Percentiles rank a stretch among this genome's conserved stretches.
Conservation (phyloP, 768 basidiomycete genomes). For the Lactarius deliciosus region DNA sequence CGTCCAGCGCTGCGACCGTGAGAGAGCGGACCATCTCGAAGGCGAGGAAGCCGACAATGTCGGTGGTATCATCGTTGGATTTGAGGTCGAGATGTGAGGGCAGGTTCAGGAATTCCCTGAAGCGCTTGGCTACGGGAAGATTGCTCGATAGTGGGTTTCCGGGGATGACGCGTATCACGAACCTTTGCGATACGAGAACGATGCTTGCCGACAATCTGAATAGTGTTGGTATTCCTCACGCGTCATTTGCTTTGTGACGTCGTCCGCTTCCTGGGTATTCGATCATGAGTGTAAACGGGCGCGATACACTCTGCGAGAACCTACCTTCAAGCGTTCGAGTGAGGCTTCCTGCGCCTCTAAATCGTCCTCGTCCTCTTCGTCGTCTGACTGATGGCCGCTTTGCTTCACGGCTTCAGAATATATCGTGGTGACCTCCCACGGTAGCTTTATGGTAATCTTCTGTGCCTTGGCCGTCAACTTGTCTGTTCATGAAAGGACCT, state of each 20-base stretch:
- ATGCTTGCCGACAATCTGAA: constrained; percentile 94
- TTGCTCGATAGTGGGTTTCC: background rate
- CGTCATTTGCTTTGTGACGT: constrained; percentile 93
- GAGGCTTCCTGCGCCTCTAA: constrained; percentile 94
- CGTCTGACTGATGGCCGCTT: constrained; percentile 63
- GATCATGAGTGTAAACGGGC: background rate
- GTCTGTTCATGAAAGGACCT: constrained; percentile 43
- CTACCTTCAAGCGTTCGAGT: constrained; percentile 78
- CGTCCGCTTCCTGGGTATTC: constrained; percentile 77
- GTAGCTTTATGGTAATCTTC: constrained; percentile 92
- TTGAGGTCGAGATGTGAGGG: constrained; percentile 84
- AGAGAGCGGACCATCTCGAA: constrained; percentile 97
- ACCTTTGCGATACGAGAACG: constrained; percentile 98
- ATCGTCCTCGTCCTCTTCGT: constrained; percentile 95
- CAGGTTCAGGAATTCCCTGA: constrained; percentile 91
- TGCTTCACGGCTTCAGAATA: constrained; percentile 76
- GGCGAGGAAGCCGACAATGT: constrained; percentile 95
- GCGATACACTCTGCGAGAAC: background rate
- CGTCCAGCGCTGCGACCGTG: constrained; percentile 81
- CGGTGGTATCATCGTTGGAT: constrained; percentile 90
- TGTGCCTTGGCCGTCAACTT: constrained; percentile 81
- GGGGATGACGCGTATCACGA: constrained; percentile 25
- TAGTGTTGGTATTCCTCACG: constrained; percentile 97
- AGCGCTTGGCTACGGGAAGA: constrained; percentile 73
- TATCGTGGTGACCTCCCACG: constrained; percentile 93